Base-by-base conservation (phyloP, 768 basidiomycete species). In the Strobilomyces dryophilus region DNA sequence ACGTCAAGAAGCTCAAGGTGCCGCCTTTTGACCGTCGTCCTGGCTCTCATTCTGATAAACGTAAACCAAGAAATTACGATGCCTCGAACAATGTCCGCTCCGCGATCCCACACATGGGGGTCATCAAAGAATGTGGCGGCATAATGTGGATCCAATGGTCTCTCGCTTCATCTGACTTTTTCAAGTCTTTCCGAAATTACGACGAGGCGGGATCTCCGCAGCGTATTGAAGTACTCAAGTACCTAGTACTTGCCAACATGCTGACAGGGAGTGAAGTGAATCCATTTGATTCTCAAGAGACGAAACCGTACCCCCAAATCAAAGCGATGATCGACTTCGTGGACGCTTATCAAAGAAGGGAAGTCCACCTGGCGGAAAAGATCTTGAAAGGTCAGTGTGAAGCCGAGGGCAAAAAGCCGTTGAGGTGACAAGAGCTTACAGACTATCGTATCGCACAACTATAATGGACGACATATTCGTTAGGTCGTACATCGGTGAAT, bases 121-220 rank as follows among this genome's bases (percentile, higher is more conserved):
- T 98, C 47, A 98, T 99, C 73, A 92, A 95, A 66, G 97, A 99
- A 70, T 98, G 95, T 60, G 97, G 97, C 15, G 97, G 97, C 3
- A 99, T 98, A 74, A 99, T 99, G 97, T 98, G 97, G 95, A 98
- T 99, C 88, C 91, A 97, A 74, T 99, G 95, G 95, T 88, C 90
- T 51, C 84, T 92, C 52, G 97, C 97, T 0, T 95, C 92, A 57
- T 91, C 93, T 67, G 97, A 99, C 73, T 97, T 99, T 70, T 98
- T 98, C 71, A 95, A 98, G 61, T 97, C 95, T 2, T 99, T 99
- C 80, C 82, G 90, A 60, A 97, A 95, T 66, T 99, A 98, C 67
- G 97, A 99, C 61, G 97, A 99, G 69, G 93, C 95, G 12, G 97
- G 97, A 6, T 94, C 92, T 4, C 87, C 93, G 1, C 95, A 98